These are phyloP conservation scores for Colletotrichum neosansevieriae DNA, from an alignment of 2,329 filamentous ascomycete species.

Conservation along the genomic window DNA sequence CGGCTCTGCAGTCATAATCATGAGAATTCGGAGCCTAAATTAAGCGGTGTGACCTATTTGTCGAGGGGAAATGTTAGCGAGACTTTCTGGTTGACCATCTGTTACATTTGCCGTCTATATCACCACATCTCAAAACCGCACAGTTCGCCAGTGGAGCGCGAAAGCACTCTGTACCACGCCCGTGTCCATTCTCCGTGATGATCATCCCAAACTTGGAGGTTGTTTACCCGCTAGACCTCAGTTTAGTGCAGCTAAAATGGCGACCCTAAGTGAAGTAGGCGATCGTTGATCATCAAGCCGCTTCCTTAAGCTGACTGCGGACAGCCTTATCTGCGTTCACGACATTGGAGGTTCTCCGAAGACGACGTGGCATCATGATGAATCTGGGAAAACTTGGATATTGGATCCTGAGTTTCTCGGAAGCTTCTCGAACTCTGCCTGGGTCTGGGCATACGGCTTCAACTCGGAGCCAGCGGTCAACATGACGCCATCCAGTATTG, in stretches of 20 bases:
- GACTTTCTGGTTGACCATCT: background rate
- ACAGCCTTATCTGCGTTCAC: conserved; percentile 45
- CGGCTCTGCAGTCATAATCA: conserved; percentile 17
- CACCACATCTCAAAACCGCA: too few species aligned
- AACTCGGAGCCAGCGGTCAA: conserved; percentile 44
- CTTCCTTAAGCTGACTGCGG: conserved; percentile 38
- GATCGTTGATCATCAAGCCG: rapidly evolving
- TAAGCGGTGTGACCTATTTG: background rate
- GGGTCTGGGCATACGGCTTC: conserved; percentile 44
- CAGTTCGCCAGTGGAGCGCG: background rate
- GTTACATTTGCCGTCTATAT: background rate
- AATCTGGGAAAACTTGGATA: conserved; percentile 45
- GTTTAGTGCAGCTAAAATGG: conserved; percentile 27
- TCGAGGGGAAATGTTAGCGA: background rate
- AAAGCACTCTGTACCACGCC: background rate
- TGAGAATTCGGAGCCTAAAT: conserved; percentile 13
- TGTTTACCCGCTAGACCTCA: conserved; percentile 29
- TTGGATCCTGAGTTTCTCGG: conserved; percentile 44
- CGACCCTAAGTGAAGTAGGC: conserved; percentile 25
- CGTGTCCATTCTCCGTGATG: conserved; percentile 11
- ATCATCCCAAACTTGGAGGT: conserved; percentile 34
- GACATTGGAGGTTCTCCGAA: conserved; percentile 42
- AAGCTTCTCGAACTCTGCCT: conserved; percentile 33
- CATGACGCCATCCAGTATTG: conserved; percentile 43
- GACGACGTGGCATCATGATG: conserved; percentile 43